Percentiles rank a stretch among this genome's conserved stretches.
phyloP scores from a whole-genome alignment of 1,139 yeast species.

The Taphrina wiesneri region DNA sequence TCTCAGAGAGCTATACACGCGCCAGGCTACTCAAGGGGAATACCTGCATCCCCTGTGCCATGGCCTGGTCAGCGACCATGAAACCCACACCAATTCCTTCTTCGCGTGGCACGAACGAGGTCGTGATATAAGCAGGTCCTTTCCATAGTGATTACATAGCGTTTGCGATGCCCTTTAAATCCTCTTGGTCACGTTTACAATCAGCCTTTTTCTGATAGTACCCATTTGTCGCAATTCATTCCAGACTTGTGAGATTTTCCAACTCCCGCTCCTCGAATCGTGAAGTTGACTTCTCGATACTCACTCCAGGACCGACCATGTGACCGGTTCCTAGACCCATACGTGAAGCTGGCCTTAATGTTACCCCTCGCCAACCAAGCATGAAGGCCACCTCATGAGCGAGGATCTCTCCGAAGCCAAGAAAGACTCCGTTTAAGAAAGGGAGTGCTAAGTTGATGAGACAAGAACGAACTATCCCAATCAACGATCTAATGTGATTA shows the following conservation, averaged over 20 bases:
- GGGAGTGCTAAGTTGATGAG: constrained; percentile 81
- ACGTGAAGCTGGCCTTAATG: constrained; percentile 48
- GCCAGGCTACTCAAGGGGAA: too few species aligned
- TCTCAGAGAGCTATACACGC: too few species aligned
- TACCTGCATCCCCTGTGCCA: too few species aligned
- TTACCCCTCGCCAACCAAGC: constrained; percentile 76
- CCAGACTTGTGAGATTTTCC: constrained; percentile 22
- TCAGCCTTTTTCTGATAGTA: neutral
- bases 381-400: constrained; percentile 90
- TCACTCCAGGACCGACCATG: constrained; percentile 23
- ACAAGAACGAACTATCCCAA: constrained; percentile 50
- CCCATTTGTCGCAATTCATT: neutral
- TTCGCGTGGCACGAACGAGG: too few species aligned
- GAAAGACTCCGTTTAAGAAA: constrained; percentile 89
- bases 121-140: too few species aligned
- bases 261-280: constrained; percentile 14
- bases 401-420: constrained; percentile 92
- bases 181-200: neutral
- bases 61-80: too few species aligned
- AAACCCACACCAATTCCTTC: too few species aligned
- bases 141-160: too few species aligned
- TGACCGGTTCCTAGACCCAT: constrained; percentile 21
- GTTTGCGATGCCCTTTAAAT: too few species aligned
- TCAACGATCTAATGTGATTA: neutral
- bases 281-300: neutral